Conservation (phyloP, 805 yeast genomes). For the Candida namnaoensis region DNA sequence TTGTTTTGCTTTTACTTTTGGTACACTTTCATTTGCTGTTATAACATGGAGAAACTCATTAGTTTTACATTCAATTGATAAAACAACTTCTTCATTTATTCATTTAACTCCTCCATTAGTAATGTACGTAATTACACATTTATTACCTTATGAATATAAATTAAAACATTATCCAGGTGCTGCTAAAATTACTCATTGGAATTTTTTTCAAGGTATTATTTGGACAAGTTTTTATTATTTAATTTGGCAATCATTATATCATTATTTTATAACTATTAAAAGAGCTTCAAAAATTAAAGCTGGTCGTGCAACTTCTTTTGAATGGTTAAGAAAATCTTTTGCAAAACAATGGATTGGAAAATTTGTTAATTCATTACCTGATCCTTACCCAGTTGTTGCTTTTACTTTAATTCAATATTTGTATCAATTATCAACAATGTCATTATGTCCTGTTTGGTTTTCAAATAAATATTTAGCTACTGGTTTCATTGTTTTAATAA, state of each 20-base stretch:
- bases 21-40: conserved; percentile 88
- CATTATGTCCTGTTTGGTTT: conserved; percentile 85
- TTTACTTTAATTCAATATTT: conserved; percentile 81
- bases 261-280: conserved; percentile 82
- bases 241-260: conserved; percentile 85
- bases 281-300: conserved; percentile 73
- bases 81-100: conserved; percentile 84
- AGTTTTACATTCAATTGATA: conserved; percentile 86
- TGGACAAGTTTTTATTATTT: conserved; percentile 79
- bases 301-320: conserved; percentile 84
- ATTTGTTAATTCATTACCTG: conserved; percentile 76
- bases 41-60: conserved; percentile 93
- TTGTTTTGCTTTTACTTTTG: conserved; percentile 81
- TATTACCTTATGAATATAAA: conserved; percentile 40
- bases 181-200: conserved; percentile 59
- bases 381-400: conserved; percentile 78
- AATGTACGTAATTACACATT: conserved; percentile 80
- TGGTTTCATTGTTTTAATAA: conserved; percentile 61
- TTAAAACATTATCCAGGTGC: conserved; percentile 73
- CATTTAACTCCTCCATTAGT: conserved; percentile 88
- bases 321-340: conserved; percentile 69
- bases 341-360: conserved; percentile 57
- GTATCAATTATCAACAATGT: conserved; percentile 83
- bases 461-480: conserved; percentile 58
- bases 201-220: conserved; percentile 56